Evolutionary conservation across 148 eudicot species (phyloP), one percentile per base, ranked within the genome.

Genomic region (Persicaria maculosa): DNA sequence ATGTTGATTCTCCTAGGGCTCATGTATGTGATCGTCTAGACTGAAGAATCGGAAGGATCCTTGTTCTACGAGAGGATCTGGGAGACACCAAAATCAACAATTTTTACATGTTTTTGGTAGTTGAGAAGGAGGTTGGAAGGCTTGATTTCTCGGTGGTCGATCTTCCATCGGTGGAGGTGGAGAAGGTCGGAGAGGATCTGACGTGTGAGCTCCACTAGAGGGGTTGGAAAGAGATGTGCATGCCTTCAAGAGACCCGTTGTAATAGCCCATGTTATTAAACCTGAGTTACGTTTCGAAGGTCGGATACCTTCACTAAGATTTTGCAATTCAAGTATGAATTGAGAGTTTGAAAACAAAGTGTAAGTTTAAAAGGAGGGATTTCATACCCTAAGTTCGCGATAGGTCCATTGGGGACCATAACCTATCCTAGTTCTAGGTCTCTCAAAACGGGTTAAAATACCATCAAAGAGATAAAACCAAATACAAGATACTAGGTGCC

Each of bases 21-120:
- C 97, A 92, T 92, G 74, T 92, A 92, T 1, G 97, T 96, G 17
- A 92, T 92, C 17, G 96, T 92, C 1, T 93, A 95, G 0, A 92
- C 96, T 0, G 93, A 84, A 0, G 95, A 90, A 72, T 92, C 85
- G n/a, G 90, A 89, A 3, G 89, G 87, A 70, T 93, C 97, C 96
- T 90, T 93, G 0, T 91, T 93, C 19, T 90, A 93, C 0, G 86
- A 84, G 14, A 92, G 47, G 7, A 92, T 80, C 14, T 88, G 70
- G 3, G 85, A 80, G 4, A 88, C 93, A 2, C 97, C 97, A 22
- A 92, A 92, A 80, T 92, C 97, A 0, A 95, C 97, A 0, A 92
- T 92, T 44, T 92, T 92, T 0, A 90, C 93, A 5, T 81, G 81
- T 0, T 78, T 68, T n/a, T 45, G 47, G 0, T 85, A 77, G n/a